These are phyloP conservation scores for Podaxis sp. DNA, from an alignment of 768 basidiomycete species.

Conservation along the genomic window DNA sequence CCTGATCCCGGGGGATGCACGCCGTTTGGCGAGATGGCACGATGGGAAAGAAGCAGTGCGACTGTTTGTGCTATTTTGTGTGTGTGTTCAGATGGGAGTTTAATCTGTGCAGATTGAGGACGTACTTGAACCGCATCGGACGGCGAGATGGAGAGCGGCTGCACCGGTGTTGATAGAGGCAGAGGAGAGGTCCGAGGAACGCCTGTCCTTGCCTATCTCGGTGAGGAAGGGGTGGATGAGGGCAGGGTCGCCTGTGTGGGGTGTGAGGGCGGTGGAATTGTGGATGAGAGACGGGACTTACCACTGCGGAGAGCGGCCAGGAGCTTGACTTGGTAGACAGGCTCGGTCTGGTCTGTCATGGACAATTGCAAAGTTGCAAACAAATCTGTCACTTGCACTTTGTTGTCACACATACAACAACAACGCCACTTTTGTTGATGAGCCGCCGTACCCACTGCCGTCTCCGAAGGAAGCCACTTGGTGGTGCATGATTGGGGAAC, in stretches of 20 bases:
- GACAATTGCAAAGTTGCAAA: neutral
- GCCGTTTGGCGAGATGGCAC: conserved; percentile 76
- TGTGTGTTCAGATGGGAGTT: too few species aligned
- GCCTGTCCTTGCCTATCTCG: conserved; percentile 66
- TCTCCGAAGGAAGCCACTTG: too few species aligned
- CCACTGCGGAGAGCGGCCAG: conserved; percentile 60
- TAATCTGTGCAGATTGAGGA: neutral
- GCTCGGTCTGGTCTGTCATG: conserved; percentile 24
- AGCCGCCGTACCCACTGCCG: conserved; percentile 7
- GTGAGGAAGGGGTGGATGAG: conserved; percentile 78
- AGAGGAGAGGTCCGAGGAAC: conserved; percentile 33
- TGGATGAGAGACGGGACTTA: conserved; percentile 20
- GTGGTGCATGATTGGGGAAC: too few species aligned
- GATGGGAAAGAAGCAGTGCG: conserved; percentile 60
- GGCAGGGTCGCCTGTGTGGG: conserved; percentile 60
- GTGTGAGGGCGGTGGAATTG: too few species aligned
- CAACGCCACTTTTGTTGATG: too few species aligned
- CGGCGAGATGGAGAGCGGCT: conserved; percentile 74
- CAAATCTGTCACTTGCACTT: too few species aligned
- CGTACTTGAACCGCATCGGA: conserved; percentile 68
- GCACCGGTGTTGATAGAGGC: conserved; percentile 60
- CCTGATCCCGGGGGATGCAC: conserved; percentile 70
- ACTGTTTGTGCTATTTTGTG: conserved; percentile 56
- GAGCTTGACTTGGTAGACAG: conserved; percentile 62
- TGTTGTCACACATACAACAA: too few species aligned